Conservation (phyloP, 2,329 filamentous ascomycete genomes). For the Ascochyta pisi region DNA sequence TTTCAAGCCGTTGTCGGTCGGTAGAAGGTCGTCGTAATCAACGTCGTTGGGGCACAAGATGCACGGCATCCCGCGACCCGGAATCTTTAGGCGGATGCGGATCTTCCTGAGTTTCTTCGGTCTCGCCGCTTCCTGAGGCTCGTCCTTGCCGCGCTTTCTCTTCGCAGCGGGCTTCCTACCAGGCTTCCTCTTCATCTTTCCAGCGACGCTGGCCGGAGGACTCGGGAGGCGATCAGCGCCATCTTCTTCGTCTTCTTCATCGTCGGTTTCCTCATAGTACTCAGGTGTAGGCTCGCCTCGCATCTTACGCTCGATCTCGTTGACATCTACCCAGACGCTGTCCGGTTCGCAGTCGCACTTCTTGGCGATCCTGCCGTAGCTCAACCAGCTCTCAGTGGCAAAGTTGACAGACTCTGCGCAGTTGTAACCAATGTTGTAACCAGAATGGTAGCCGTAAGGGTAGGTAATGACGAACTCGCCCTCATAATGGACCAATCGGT, state of each 20-base stretch:
- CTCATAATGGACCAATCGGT: slow-evolving; percentile 92
- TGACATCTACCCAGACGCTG: slow-evolving; percentile 97
- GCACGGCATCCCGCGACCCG: slow-evolving; percentile 80
- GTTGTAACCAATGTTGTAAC: slow-evolving; percentile 97
- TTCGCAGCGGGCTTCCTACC: slow-evolving; percentile 75
- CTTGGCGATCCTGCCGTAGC: slow-evolving; percentile 94
- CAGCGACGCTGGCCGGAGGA: slow-evolving; percentile 75
- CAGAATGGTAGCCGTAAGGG: slow-evolving; percentile 97
- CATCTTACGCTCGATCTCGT: slow-evolving; percentile 92
- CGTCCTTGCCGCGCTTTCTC: slow-evolving; percentile 55
- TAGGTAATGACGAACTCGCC: slow-evolving; percentile 99
- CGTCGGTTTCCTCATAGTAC: slow-evolving; percentile 80
- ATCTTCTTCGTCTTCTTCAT: slow-evolving; percentile 67
- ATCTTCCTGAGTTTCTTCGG: slow-evolving; percentile 76
- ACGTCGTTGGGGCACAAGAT: slow-evolving; percentile 92
- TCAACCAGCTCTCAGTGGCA: slow-evolving; percentile 91
- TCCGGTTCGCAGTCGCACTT: slow-evolving; percentile 97
- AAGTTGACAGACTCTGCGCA: slow-evolving; percentile 99
- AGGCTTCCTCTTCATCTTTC: slow-evolving; percentile 72
- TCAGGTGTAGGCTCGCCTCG: slow-evolving; percentile 82
- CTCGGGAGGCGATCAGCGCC: slow-evolving; percentile 71
- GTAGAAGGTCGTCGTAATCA: slow-evolving; percentile 78
- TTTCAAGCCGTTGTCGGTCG: slow-evolving; percentile 85
- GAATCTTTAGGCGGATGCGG: slow-evolving; percentile 73
- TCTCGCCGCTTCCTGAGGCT: slow-evolving; percentile 54